These are phyloP conservation scores for Talaromyces funiculosus DNA, from an alignment of 2,329 filamentous ascomycete genomes.

Conservation along the genomic window DNA sequence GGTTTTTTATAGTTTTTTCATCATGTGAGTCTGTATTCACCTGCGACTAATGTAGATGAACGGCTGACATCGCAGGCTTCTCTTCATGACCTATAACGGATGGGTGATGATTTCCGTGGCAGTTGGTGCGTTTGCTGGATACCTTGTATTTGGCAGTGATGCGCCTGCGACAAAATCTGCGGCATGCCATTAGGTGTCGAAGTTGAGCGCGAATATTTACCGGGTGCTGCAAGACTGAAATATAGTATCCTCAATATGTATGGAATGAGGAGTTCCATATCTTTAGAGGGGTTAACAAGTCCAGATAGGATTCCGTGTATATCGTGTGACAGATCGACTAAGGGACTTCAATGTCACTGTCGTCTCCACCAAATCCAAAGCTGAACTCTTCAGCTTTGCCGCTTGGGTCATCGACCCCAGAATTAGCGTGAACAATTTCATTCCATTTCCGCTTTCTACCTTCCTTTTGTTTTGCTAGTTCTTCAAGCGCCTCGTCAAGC, in stretches of 20 bases:
- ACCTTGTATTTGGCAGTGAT: constrained; percentile 69
- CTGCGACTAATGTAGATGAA: neutral
- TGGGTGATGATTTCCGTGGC: constrained; percentile 93
- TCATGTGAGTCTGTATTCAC: constrained; percentile 66
- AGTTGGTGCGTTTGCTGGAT: constrained; percentile 82
- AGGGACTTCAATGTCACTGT: constrained; percentile 49
- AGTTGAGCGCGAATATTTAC: too few species aligned
- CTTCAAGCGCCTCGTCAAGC: constrained; percentile 59
- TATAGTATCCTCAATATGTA: neutral
- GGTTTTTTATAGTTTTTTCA: constrained; percentile 98
- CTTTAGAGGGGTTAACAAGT: neutral
- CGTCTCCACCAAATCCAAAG: constrained; percentile 57
- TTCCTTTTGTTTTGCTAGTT: constrained; percentile 57
- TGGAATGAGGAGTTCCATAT: neutral
- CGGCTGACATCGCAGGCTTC: constrained; percentile 57
- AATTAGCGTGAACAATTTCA: constrained; percentile 58
- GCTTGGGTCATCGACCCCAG: constrained; percentile 24
- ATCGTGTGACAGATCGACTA: constrained; percentile 18
- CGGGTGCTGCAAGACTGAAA: neutral
- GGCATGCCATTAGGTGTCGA: constrained; percentile 68
- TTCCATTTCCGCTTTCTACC: constrained; percentile 84
- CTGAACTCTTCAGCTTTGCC: constrained; percentile 46
- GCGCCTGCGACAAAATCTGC: constrained; percentile 73
- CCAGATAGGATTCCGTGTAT: constrained; percentile 11
- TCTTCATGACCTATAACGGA: constrained; percentile 99